Evolutionary conservation across 1,284 basidiomycete genomes (phyloP), one percentile per base, ranked within the genome.

Genomic region (Melanopsichium pennsylvanicum): DNA sequence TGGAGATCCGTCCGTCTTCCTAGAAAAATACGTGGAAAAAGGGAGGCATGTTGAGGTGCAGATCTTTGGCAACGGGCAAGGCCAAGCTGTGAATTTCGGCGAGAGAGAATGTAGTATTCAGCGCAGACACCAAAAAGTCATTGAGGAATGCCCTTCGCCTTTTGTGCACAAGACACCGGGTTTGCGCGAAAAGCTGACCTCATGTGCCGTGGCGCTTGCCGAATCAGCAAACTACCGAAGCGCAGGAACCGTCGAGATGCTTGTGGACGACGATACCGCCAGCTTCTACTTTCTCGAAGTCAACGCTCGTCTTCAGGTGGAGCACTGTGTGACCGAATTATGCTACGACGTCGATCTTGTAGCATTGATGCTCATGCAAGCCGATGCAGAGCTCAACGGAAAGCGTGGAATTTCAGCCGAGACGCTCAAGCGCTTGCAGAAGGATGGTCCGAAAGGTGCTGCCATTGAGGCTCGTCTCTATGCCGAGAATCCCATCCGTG

Each of bases 261-360:
- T 90, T 3, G 86, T 89, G 4, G 86, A 89, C 68, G 84, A 87
- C 51, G 55, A 81, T 9, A 84, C 84, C 0, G 84, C 83, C 0
- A 76, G 83, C 8, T 89, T 88, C 79, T 89, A 85, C 82, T 90
- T 90, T 71, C 83, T 90, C 16, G 89, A 90, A 77, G 87, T 90
- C 85, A 90, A 90, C 63, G 87, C 88, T 0, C 84, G 88, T 6
- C 85, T 89, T 48, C 88, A 89, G 81, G 88, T 90, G 86, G 85
- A 90, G 80, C 89, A 90, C 70, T 84, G 86, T 1, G 84, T 90
- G 33, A 89, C 88, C 0, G 89, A 66, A 29, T 38, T 45, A 12
- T 51, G 45, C 38, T 52, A 37, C 27, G 61, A 59, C n/a, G 27
- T 59, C n/a, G 55, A 66, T 23, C 32, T 51, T 2, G 49, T 51